Conservation (phyloP, 164 flowering plant species). For the Amborella trichopoda region DNA sequence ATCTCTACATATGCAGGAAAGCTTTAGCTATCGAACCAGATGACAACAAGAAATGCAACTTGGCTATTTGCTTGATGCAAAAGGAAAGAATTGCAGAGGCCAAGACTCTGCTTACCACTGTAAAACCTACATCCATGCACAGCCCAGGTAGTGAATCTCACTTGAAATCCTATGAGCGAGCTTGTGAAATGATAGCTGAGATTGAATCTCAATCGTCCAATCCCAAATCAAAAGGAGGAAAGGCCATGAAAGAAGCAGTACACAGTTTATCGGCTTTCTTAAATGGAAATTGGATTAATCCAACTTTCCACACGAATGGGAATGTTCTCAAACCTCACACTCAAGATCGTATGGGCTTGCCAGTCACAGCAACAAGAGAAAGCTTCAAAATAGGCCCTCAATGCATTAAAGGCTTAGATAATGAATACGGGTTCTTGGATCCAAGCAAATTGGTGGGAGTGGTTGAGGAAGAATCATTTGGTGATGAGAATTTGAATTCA, state of each 20-base stretch:
- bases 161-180: conserved; percentile 65
- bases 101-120: conserved; percentile 35
- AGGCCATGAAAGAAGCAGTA: conserved; percentile 1
- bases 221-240: conserved; percentile 1
- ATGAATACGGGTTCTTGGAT: too few relatives aligned
- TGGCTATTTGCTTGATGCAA: conserved; percentile 76
- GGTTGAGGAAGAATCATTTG: too few relatives aligned
- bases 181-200: conserved; percentile 37
- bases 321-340: background rate
- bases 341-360: background rate
- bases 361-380: too few relatives aligned
- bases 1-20: conserved; percentile 34
- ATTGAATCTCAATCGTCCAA: conserved; percentile 22
- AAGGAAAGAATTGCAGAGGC: conserved; percentile 54
- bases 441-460: too few relatives aligned
- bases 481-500: too few relatives aligned
- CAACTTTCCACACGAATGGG: background rate
- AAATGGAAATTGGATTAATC: background rate
- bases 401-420: too few relatives aligned
- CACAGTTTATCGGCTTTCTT: conserved; percentile 6
- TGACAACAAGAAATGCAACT: conserved; percentile 81
- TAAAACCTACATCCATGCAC: conserved; percentile 22
- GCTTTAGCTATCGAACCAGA: conserved; percentile 61
- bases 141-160: conserved; percentile 27
- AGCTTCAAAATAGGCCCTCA: too few relatives aligned